Evolutionary conservation across 1,139 yeast species (phyloP).

Genomic region (Saccharomycopsis hybrid): DNA sequence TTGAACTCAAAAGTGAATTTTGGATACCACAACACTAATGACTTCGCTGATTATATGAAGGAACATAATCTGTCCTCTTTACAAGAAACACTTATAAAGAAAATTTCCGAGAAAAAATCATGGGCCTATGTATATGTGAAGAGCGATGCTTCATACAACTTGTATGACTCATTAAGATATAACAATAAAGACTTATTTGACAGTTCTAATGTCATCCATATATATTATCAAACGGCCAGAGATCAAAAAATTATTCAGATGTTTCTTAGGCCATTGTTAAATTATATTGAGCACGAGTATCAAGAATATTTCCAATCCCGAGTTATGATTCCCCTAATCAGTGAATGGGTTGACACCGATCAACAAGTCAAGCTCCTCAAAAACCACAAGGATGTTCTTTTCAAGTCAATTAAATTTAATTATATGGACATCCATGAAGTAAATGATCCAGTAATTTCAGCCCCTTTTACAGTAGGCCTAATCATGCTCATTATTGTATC

Average conservation of each 20-base stretch:
- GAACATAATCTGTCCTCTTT: not conserved
- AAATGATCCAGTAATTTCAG: slow-evolving; percentile 43
- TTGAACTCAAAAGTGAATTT: slow-evolving; percentile 12
- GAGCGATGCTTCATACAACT: slow-evolving; percentile 7
- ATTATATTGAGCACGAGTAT: slow-evolving; percentile 11
- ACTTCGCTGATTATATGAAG: slow-evolving; percentile 1
- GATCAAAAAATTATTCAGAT: slow-evolving; percentile 7
- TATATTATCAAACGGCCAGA: slow-evolving; percentile 14
- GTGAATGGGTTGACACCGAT: slow-evolving; percentile 10
- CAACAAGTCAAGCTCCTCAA: slow-evolving; percentile 6
- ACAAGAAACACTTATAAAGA: not conserved
- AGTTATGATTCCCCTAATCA: slow-evolving; percentile 13
- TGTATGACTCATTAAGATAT: slow-evolving; percentile 7
- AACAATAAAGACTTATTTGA: slow-evolving; percentile 4
- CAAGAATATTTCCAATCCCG: slow-evolving; percentile 12
- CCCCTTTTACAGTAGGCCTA: slow-evolving; percentile 70
- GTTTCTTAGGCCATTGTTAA: slow-evolving; percentile 6
- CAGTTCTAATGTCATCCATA: slow-evolving; percentile 6
- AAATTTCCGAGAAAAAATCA: slow-evolving; percentile 5
- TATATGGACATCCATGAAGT: slow-evolving; percentile 46
- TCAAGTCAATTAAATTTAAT: slow-evolving; percentile 26
- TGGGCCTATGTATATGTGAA: slow-evolving; percentile 17
- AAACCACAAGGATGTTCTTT: slow-evolving; percentile 9
- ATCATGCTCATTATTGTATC: slow-evolving; percentile 70
- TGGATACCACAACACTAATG: slow-evolving; percentile 4